phyloP scores from a whole-genome alignment of 1,139 yeast genomes.

The Nadsonia commutata region DNA sequence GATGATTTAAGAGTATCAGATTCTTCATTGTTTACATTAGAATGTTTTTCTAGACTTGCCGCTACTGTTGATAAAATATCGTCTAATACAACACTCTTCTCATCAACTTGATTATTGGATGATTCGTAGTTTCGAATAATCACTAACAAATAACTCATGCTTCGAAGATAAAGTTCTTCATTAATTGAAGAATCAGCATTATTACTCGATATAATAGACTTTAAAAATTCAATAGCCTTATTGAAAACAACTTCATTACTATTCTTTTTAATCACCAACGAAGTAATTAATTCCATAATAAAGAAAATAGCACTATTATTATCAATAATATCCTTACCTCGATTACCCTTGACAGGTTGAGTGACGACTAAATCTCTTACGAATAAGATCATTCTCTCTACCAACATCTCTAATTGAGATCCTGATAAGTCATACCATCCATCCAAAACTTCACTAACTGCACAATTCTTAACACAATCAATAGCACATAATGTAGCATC shows the following conservation, averaged over 20 bases:
- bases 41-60: not conserved
- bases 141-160: constrained; percentile 13
- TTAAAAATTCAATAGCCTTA: constrained; percentile 19
- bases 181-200: constrained; percentile 11
- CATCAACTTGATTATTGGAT: constrained; percentile 27
- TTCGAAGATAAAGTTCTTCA: constrained; percentile 20
- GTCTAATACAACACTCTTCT: constrained; percentile 4
- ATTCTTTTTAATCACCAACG: constrained; percentile 9
- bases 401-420: not conserved
- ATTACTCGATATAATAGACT: not conserved
- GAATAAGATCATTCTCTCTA: not conserved
- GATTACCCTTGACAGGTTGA: constrained; percentile 1
- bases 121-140: constrained; percentile 24
- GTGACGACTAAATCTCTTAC: constrained; percentile 1
- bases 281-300: constrained; percentile 14
- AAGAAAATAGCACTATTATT: not conserved
- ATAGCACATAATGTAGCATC: constrained; percentile 71
- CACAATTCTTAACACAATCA: constrained; percentile 65
- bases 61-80: not conserved
- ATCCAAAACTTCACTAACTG: constrained; percentile 37
- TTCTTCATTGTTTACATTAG: constrained; percentile 9
- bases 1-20: constrained; percentile 8
- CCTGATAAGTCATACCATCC: not conserved
- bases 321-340: not conserved
- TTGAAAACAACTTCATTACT: constrained; percentile 1